Evolutionary conservation across 345 rosid species (phyloP).

Genomic region (Sonneratia caseolaris): DNA sequence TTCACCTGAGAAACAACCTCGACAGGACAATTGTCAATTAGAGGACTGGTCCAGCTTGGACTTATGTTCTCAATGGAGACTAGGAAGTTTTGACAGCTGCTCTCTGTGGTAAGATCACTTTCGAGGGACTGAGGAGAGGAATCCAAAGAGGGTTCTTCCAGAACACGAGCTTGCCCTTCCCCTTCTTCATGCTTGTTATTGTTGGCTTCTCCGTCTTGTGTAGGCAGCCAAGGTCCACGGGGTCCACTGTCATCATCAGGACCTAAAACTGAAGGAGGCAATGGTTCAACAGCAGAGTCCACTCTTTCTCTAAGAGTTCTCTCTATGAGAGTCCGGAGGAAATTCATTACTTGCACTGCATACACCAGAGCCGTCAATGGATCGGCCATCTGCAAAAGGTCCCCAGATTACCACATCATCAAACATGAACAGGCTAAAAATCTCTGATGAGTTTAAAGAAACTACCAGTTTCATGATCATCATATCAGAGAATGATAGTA

Average conservation of each 20-base stretch:
- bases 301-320: slow-evolving; percentile 62
- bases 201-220: slow-evolving; percentile 10
- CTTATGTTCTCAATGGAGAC: slow-evolving; percentile 36
- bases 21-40: slow-evolving; percentile 26
- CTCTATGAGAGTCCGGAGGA: slow-evolving; percentile 65
- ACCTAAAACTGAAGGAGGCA: slow-evolving; percentile 26
- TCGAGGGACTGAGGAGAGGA: slow-evolving; percentile 23
- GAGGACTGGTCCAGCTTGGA: slow-evolving; percentile 18
- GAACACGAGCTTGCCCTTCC: slow-evolving; percentile 19
- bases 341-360: slow-evolving; percentile 95
- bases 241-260: slow-evolving; percentile 61
- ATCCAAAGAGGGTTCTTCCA: slow-evolving; percentile 28
- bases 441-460: neutral
- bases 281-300: slow-evolving; percentile 36
- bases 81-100: slow-evolving; percentile 25
- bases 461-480: neutral
- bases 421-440: neutral
- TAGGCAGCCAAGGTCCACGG: slow-evolving; percentile 34
- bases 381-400: slow-evolving; percentile 68
- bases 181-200: slow-evolving; percentile 25
- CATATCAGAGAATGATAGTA: neutral
- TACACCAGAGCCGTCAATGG: slow-evolving; percentile 95
- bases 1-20: slow-evolving; percentile 31
- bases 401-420: neutral
- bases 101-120: slow-evolving; percentile 26